These are phyloP conservation scores for Apostasia shenzhenica DNA, from an alignment of 106 monocot genomes.

Conservation along the genomic window DNA sequence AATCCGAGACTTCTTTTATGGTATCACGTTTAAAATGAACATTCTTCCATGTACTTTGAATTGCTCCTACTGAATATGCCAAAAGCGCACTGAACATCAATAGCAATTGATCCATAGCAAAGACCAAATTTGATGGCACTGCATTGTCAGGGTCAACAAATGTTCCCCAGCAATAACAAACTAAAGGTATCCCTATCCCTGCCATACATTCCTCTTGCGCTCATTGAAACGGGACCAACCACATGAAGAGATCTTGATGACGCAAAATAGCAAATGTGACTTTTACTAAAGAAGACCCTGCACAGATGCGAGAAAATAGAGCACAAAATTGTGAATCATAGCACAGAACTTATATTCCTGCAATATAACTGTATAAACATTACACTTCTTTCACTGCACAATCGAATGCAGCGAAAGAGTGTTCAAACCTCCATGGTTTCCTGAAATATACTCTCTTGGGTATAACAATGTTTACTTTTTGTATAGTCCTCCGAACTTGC, in stretches of 20 bases:
- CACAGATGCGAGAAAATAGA: not conserved
- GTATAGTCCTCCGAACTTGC: not conserved
- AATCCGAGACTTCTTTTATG: not conserved
- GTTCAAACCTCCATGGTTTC: not conserved
- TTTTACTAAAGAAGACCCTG: slow-evolving; percentile 1
- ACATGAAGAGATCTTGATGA: slow-evolving; percentile 1
- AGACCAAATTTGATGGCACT: not conserved
- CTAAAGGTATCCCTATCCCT: not conserved
- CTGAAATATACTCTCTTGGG: not conserved
- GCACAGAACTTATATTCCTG: not conserved
- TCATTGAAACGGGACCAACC: not conserved
- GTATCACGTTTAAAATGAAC: not conserved
- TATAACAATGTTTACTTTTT: not conserved
- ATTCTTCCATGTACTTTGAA: not conserved
- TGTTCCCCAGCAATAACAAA: slow-evolving; percentile 8
- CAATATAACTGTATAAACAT: not conserved
- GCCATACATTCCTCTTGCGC: not conserved
- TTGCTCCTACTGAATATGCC: slow-evolving; percentile 1
- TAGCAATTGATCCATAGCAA: slow-evolving; percentile 1
- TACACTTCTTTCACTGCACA: not conserved
- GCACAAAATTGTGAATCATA: not conserved
- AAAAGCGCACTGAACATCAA: slow-evolving; percentile 5
- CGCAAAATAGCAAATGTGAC: not conserved
- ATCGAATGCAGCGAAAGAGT: not conserved
- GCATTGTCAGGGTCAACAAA: slow-evolving; percentile 6